These are phyloP conservation scores for Diplotaxis tenuifolia DNA, from an alignment of 345 rosid genomes.

Conservation along the genomic window DNA sequence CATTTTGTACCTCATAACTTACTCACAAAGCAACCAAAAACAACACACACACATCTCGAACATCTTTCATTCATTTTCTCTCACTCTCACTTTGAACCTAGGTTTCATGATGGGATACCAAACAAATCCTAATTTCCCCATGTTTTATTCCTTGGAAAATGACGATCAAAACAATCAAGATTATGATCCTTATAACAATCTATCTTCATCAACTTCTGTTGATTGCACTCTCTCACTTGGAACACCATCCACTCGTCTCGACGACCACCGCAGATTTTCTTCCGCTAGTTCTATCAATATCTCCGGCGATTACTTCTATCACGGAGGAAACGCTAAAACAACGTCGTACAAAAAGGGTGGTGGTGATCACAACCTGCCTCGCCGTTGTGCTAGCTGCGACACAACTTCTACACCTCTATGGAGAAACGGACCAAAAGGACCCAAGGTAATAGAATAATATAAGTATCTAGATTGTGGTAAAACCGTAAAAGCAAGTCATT, in stretches of 20 bases:
- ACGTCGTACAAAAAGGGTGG: constrained; percentile 43
- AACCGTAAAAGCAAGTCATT: constrained; percentile 2
- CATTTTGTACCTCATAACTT: constrained; percentile 11
- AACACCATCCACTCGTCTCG: constrained; percentile 81
- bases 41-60: neutral
- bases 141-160: constrained; percentile 22
- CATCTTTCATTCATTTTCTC: neutral
- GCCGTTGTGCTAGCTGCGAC: constrained; percentile 91
- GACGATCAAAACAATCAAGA: constrained; percentile 20
- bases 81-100: neutral
- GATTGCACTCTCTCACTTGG: constrained; percentile 88
- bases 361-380: constrained; percentile 56
- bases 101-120: constrained; percentile 40
- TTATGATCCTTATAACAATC: constrained; percentile 17
- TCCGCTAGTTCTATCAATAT: constrained; percentile 41
- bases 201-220: constrained; percentile 58
- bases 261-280: constrained; percentile 36
- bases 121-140: constrained; percentile 35
- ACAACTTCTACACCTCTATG: constrained; percentile 89
- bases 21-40: constrained; percentile 12
- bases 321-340: constrained; percentile 39
- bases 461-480: neutral
- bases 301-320: constrained; percentile 38
- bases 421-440: constrained; percentile 82
- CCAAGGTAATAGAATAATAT: constrained; percentile 45